Percentiles rank a stretch among this genome's conserved stretches.
Evolutionary conservation across 2,329 filamentous ascomycete genomes (phyloP).

Genomic region (Phyllosticta citriasiana): DNA sequence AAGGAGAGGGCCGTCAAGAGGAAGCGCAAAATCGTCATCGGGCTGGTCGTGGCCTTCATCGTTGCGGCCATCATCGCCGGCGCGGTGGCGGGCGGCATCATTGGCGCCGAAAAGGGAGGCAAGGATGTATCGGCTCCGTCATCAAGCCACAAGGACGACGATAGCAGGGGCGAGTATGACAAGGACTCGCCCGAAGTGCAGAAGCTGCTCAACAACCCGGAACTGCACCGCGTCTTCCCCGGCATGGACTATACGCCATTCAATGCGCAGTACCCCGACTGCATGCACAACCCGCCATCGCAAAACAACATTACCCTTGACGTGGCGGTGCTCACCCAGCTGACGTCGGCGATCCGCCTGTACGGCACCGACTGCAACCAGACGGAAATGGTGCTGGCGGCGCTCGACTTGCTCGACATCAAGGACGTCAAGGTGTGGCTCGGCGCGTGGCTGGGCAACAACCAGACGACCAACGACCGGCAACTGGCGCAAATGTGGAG

Average conservation of each 20-base stretch:
- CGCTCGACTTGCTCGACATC: slow-evolving; percentile 64
- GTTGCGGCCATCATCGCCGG: slow-evolving; percentile 63
- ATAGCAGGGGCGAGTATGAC: slow-evolving; percentile 53
- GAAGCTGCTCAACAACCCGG: slow-evolving; percentile 64
- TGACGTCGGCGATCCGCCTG: slow-evolving; percentile 78
- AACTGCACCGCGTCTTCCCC: slow-evolving; percentile 87
- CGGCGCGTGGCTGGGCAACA: slow-evolving; percentile 83
- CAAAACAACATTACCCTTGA: slow-evolving; percentile 95
- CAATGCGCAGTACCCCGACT: slow-evolving; percentile 82
- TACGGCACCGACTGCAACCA: slow-evolving; percentile 98
- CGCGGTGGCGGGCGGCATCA: slow-evolving; percentile 62
- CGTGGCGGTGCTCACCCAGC: slow-evolving; percentile 76
- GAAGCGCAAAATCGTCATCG: slow-evolving; percentile 59
- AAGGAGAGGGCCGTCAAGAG: slow-evolving; percentile 54
- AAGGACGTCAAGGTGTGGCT: slow-evolving; percentile 82
- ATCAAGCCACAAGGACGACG: slow-evolving; percentile 46
- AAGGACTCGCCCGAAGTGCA: slow-evolving; percentile 73
- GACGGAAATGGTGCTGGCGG: slow-evolving; percentile 83
- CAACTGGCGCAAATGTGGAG: slow-evolving; percentile 79
- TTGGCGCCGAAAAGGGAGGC: slow-evolving; percentile 41
- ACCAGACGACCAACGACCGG: slow-evolving; percentile 70
- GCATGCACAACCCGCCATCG: slow-evolving; percentile 63
- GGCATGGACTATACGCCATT: slow-evolving; percentile 93
- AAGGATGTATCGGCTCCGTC: slow-evolving; percentile 18
- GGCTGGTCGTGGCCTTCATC: slow-evolving; percentile 52